Percentiles rank a stretch among this genome's conserved stretches.
Conservation (phyloP, 2,329 filamentous ascomycete genomes). For the Diaporthe ampelina region DNA sequence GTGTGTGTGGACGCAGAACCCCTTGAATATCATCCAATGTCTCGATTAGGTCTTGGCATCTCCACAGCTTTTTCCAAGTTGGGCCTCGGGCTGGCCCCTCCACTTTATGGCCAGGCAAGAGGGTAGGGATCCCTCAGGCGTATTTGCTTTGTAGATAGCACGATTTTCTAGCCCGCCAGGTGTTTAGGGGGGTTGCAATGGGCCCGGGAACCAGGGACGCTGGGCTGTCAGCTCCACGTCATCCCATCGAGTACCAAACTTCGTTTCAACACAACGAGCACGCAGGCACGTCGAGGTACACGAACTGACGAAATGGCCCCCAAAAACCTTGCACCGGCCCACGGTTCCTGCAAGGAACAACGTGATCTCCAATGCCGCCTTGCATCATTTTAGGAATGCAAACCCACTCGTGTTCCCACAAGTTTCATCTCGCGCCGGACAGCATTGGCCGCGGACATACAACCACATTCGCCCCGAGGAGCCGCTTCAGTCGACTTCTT, state of each 20-base stretch:
- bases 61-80: conserved; percentile 20
- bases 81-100: conserved; percentile 15
- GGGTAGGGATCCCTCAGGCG: conserved; percentile 4
- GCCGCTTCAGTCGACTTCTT: conserved; percentile 8
- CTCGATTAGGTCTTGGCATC: conserved; percentile 29
- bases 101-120: conserved; percentile 14
- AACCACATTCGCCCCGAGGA: conserved; percentile 6
- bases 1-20: conserved; percentile 26
- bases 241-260: conserved; percentile 12
- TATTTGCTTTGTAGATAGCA: background rate
- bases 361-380: conserved; percentile 2
- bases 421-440: conserved; percentile 30
- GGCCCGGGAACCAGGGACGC: conserved; percentile 26
- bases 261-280: conserved; percentile 14
- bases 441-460: background rate
- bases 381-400: conserved; percentile 19
- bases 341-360: conserved; percentile 15
- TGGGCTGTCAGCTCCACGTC: conserved; percentile 29
- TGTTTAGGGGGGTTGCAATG: background rate
- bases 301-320: background rate
- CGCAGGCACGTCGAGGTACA: too few relatives aligned
- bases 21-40: conserved; percentile 27
- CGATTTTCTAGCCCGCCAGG: background rate
- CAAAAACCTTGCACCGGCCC: conserved; percentile 6
- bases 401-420: conserved; percentile 13